These are phyloP conservation scores for Nigrograna mackinnonii DNA, from an alignment of 2,329 filamentous ascomycete species.

Conservation along the genomic window DNA sequence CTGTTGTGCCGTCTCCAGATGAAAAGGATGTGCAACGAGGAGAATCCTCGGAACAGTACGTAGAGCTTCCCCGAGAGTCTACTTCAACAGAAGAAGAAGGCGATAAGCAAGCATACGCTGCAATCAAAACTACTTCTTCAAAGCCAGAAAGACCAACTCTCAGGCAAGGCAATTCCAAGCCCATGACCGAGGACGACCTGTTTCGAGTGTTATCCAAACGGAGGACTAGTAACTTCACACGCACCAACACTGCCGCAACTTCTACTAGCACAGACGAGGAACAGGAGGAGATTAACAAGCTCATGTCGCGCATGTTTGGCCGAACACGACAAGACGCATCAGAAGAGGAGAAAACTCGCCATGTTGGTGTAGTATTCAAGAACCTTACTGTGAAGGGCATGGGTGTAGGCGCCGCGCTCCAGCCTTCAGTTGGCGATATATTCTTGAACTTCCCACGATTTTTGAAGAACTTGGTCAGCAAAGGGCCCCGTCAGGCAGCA, in stretches of 20 bases:
- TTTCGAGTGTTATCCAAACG: conserved; percentile 55
- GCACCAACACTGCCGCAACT: conserved; percentile 25
- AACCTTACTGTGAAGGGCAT: conserved; percentile 66
- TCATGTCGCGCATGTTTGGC: conserved; percentile 75
- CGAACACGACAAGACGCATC: conserved; percentile 65
- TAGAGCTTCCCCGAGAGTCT: conserved; percentile 7
- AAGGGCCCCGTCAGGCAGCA: conserved; percentile 42
- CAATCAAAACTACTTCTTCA: conserved; percentile 21
- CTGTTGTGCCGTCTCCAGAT: conserved; percentile 13
- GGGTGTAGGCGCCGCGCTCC: conserved; percentile 64
- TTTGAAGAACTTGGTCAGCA: conserved; percentile 55
- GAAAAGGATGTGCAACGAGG: conserved; percentile 8
- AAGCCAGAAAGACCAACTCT: conserved; percentile 20
- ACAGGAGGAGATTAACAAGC: conserved; percentile 59
- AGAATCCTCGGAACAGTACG: background rate
- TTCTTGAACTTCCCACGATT: conserved; percentile 60
- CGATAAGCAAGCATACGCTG: conserved; percentile 20
- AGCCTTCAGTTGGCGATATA: conserved; percentile 64
- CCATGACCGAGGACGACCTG: conserved; percentile 56
- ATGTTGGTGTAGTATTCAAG: conserved; percentile 69
- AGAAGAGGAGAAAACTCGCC: conserved; percentile 70
- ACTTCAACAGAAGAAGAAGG: conserved; percentile 16
- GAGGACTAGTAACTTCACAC: conserved; percentile 43
- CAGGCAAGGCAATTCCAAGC: conserved; percentile 22
- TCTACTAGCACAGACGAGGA: conserved; percentile 37